Base-by-base conservation (phyloP, 106 monocot genomes). In the Agapanthus africanus region DNA sequence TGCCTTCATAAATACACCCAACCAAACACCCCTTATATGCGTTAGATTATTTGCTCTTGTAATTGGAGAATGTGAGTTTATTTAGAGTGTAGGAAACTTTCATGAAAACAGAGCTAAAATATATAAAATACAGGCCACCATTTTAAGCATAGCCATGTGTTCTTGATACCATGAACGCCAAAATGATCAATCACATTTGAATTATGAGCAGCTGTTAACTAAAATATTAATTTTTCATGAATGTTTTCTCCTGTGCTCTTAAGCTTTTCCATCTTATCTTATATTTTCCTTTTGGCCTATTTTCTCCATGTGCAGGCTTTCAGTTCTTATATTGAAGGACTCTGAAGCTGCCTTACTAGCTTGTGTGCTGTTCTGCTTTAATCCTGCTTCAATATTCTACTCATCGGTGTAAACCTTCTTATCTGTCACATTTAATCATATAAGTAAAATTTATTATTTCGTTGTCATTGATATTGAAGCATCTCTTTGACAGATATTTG, bases 321-420 rank as follows among this genome's bases (percentile, higher is more conserved):
- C 89, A 19, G 33, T 80, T 72, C 75, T 90, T 52, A 80, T 80
- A 52, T 75, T 90, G 33, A 80, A 85, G 49, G 82, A 85, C 56
- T 54, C 67, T 26, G 44, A 16, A 39, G 64, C 72, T 74, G 63
- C 82, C 37, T 76, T 79, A 23, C 62, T 69, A 73, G 77, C 89
- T 67, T 80, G 79, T 69, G 18, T 80, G 22, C 74, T 90, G 31
- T 90, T 90, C 63, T 85, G 80, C 68, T 85, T 85, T 70, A 90
- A 90, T 56, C 85, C 85, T 23, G 89, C 89, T 30, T 90, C 89
- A 28, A 70, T 90, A 47, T 90, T 90, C 57, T 90, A 90, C 73
- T 90, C 89, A 47, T 90, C 85, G 56, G 64, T 90, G 85, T 90
- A 83, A 76, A 50, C 4, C 41, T 57, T 37, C 49, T 38, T 41